Evolutionary conservation across 2,329 filamentous ascomycete species (phyloP), one percentile per base, ranked within the genome.

Genomic region (Elsinoe perseae): DNA sequence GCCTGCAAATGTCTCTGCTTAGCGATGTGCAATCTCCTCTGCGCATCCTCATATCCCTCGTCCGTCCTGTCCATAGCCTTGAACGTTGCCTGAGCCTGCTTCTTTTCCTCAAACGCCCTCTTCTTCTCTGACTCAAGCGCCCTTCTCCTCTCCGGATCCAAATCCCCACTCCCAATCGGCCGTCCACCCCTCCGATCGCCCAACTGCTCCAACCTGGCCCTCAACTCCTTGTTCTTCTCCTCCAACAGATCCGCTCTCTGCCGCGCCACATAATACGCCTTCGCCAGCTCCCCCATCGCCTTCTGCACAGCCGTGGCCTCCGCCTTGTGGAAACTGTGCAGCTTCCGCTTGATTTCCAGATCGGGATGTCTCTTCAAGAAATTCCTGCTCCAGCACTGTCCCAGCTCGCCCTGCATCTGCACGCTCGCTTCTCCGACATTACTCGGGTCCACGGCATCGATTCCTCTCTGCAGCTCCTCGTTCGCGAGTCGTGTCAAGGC

Each of bases 191-290:
- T 44, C 77, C 64, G 12, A 72, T 72, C 64, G 88, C 91, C 88
- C 89, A 96, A 38, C 27, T 52, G 48, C 6, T 80, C 58, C 57
- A 93, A 92, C 59, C 91, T 81, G 63, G 90, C 81, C 0, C 74
- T 70, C 89, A 95, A 93, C 68, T 95, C 95, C 46, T 38, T 34
- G 18, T 52, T 52, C 30, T 52, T 52, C 48, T 52, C 48, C 48
- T 52, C 48, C 48, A 52, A 38, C 48, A 52, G 16, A 38, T 52
- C 48, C 30, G 48, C 48, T 30, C 48, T 34, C 20, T 52, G 48
- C 27, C 48, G 20, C 16, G 48, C 48, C 9, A 52, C 32, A 38
- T 52, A 52, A 38, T 52, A 52, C 32, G 48, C 48, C 48, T 52
- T 52, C 1, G 48, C 48, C 48, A 52, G 38, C 48, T 52, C 48